Percentiles rank a stretch among this genome's conserved stretches.
These are phyloP conservation scores for Scenedesmus sp. DNA, from an alignment of 163 green algal genomes.

Conservation along the genomic window DNA sequence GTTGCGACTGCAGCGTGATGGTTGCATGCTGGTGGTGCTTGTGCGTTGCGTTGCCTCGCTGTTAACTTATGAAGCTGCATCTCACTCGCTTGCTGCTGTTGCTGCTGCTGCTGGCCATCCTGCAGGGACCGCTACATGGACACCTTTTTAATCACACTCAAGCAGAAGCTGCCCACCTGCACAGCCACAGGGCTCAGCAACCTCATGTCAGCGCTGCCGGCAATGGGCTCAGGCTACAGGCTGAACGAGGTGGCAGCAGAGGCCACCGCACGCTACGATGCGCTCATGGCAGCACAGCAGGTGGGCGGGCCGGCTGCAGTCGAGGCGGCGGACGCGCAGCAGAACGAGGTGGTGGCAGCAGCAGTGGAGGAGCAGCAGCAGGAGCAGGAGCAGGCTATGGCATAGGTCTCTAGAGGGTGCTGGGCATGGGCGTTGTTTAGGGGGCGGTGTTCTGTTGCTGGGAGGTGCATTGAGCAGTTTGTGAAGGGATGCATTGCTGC, in stretches of 20 bases:
- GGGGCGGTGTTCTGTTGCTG: neutral
- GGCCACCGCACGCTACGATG: conserved; percentile 42
- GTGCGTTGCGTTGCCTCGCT: no score
- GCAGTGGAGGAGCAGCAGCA: neutral
- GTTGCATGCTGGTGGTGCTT: no score
- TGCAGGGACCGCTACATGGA: conserved; percentile 48
- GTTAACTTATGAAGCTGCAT: no score
- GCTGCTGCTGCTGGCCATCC: conserved; percentile 1
- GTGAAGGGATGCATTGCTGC: no score
- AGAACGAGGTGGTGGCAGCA: conserved; percentile 3
- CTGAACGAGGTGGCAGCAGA: conserved; percentile 38
- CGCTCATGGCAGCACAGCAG: conserved; percentile 13
- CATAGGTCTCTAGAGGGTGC: neutral
- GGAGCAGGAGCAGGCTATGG: conserved; percentile 3
- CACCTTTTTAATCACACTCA: conserved; percentile 38
- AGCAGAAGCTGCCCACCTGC: conserved; percentile 38
- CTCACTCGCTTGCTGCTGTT: neutral
- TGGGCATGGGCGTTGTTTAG: neutral
- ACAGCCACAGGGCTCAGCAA: conserved; percentile 36
- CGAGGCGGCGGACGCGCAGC: conserved; percentile 20
- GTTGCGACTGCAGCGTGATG: no score
- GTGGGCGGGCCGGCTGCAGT: conserved; percentile 23
- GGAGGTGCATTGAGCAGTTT: neutral
- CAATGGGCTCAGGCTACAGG: conserved; percentile 34
- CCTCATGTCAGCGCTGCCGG: conserved; percentile 38